These are phyloP conservation scores for Boletus sp. DNA, from an alignment of 768 basidiomycete genomes.

Conservation along the genomic window DNA sequence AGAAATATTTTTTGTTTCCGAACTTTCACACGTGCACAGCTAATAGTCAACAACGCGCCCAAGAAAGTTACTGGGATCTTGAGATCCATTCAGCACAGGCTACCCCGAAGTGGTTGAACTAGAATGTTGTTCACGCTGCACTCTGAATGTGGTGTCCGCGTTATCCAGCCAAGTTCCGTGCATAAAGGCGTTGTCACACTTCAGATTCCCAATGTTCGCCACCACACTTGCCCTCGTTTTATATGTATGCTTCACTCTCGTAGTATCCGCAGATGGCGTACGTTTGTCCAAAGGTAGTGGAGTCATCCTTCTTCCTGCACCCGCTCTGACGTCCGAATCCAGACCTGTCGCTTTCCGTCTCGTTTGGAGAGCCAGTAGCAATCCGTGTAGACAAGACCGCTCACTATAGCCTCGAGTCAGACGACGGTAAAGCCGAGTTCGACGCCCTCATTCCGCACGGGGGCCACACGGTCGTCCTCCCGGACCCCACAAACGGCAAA, in stretches of 20 bases:
- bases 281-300: conserved; percentile 6
- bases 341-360: conserved; percentile 12
- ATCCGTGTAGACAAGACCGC: conserved; percentile 13
- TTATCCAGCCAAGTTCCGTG: background rate
- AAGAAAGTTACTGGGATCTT: background rate
- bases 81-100: background rate
- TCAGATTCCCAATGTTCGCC: background rate
- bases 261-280: conserved; percentile 1
- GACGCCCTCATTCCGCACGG: conserved; percentile 13
- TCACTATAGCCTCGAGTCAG: conserved; percentile 10
- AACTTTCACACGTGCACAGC: background rate
- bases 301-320: background rate
- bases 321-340: background rate
- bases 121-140: no score
- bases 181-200: background rate
- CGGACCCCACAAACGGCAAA: conserved; percentile 9
- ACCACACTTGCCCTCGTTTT: background rate
- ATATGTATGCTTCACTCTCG: background rate
- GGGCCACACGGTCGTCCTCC: conserved; percentile 8
- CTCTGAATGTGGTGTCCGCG: background rate
- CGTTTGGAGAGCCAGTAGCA: conserved; percentile 10
- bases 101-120: background rate
- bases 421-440: conserved; percentile 14
- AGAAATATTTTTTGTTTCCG: background rate
- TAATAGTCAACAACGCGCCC: background rate